phyloP scores from a whole-genome alignment of 805 yeast species.

The Saturnispora diversa region DNA sequence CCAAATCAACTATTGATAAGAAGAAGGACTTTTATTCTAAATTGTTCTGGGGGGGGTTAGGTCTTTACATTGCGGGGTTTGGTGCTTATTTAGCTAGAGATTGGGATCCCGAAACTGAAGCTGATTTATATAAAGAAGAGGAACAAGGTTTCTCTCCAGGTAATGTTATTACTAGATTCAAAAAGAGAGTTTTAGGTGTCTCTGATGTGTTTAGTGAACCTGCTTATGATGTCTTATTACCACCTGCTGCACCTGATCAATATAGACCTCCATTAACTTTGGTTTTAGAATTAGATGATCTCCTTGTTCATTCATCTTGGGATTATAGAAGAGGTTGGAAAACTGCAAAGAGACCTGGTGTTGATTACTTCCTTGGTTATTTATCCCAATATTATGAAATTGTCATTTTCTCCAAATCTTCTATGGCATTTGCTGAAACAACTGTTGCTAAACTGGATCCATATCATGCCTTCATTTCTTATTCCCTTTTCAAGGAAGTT shows the following conservation, averaged over 20 bases:
- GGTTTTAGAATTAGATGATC: constrained; percentile 82
- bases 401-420: constrained; percentile 80
- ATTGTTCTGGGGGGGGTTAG: constrained; percentile 41
- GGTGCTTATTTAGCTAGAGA: constrained; percentile 67
- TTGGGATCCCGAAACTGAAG: constrained; percentile 75
- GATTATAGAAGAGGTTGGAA: constrained; percentile 90
- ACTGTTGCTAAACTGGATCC: constrained; percentile 89
- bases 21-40: constrained; percentile 80
- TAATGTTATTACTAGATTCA: constrained; percentile 60
- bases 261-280: constrained; percentile 88
- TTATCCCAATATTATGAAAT: constrained; percentile 93
- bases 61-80: constrained; percentile 40
- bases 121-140: constrained; percentile 32
- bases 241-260: constrained; percentile 85
- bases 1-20: constrained; percentile 60
- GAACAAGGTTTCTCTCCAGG: constrained; percentile 65
- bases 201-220: constrained; percentile 88
- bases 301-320: constrained; percentile 90
- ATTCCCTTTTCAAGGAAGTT: constrained; percentile 84
- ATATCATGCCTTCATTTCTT: constrained; percentile 77
- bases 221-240: constrained; percentile 83
- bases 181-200: constrained; percentile 62
- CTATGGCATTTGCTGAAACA: constrained; percentile 77
- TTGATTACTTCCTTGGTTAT: constrained; percentile 92
- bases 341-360: constrained; percentile 98